Percentiles rank a stretch among this genome's conserved stretches.
These are phyloP conservation scores for Leucaena leucocephala DNA, from an alignment of 306 rosid species.

Conservation along the genomic window DNA sequence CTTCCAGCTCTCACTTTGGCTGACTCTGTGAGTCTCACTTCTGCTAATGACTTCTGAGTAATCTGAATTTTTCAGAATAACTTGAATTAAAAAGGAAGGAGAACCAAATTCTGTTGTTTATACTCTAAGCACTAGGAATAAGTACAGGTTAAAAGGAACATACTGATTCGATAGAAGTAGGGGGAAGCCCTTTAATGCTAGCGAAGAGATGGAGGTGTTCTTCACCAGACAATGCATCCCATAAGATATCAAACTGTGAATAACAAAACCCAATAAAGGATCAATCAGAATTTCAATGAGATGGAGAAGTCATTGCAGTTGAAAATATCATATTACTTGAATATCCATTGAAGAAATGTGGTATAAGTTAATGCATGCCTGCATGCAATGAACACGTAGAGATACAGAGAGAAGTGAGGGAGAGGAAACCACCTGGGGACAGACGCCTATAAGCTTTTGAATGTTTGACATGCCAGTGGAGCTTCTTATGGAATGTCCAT, in stretches of 20 bases:
- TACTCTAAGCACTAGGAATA: constrained; percentile 12
- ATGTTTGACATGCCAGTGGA: constrained; percentile 78
- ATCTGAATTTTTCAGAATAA: constrained; percentile 52
- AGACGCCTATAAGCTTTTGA: constrained; percentile 77
- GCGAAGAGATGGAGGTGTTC: constrained; percentile 91
- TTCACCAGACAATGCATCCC: constrained; percentile 82
- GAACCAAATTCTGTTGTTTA: background rate
- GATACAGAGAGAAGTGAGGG: background rate
- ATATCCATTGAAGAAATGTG: constrained; percentile 21
- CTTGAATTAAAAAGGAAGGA: constrained; percentile 26
- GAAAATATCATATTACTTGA: constrained; percentile 3
- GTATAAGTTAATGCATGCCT: constrained; percentile 8
- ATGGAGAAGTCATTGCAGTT: constrained; percentile 20
- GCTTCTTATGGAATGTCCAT: constrained; percentile 73
- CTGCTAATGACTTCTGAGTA: constrained; percentile 59
- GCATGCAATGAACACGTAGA: constrained; percentile 27
- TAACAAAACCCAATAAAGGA: constrained; percentile 31
- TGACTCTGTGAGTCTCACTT: constrained; percentile 75
- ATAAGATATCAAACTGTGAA: constrained; percentile 80
- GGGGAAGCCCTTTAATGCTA: constrained; percentile 74
- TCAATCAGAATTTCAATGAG: constrained; percentile 11
- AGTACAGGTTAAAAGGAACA: constrained; percentile 36
- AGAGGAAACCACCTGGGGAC: constrained; percentile 80
- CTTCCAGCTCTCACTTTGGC: constrained; percentile 80
- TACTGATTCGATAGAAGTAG: constrained; percentile 65